Conservation (phyloP, 306 rosid species). For the Cucurbita argyrosperma region DNA sequence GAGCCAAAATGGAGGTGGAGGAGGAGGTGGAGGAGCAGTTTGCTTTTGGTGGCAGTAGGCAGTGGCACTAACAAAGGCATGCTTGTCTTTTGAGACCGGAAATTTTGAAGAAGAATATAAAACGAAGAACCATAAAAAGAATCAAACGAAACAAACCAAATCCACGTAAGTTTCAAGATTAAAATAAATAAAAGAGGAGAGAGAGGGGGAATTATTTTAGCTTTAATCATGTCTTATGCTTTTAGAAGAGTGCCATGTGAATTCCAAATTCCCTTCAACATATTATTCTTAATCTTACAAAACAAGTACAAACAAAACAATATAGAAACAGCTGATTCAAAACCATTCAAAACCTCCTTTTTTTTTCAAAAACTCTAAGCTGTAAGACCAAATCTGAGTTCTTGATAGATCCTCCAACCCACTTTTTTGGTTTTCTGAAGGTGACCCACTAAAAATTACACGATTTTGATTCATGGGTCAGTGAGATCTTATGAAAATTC, state of each 20-base stretch:
- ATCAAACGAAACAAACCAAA: conserved; percentile 16
- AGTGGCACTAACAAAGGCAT: conserved; percentile 44
- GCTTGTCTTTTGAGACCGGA: conserved; percentile 56
- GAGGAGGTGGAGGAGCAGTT: conserved; percentile 10
- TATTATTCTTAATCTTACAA: conserved; percentile 1
- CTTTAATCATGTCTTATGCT: conserved; percentile 34
- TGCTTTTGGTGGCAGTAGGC: conserved; percentile 25
- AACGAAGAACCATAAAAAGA: conserved; percentile 16
- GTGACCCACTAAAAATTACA: background rate
- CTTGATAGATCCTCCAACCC: background rate
- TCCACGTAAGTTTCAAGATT: conserved; percentile 11
- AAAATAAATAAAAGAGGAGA: conserved; percentile 16
- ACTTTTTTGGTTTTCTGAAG: background rate
- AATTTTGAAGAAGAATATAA: conserved; percentile 26
- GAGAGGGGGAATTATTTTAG: conserved; percentile 24
- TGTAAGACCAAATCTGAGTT: background rate
- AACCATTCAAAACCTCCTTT: background rate
- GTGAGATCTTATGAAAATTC: background rate
- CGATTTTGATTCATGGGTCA: background rate
- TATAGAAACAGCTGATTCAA: background rate
- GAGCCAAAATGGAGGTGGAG: conserved; percentile 21
- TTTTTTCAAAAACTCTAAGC: background rate
- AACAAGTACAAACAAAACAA: background rate
- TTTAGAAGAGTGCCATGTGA: conserved; percentile 15
- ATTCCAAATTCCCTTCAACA: conserved; percentile 5